A percentile compares a stretch with the other conserved stretches of the same genome.
Evolutionary conservation across 2,329 filamentous ascomycete species (phyloP).

Genomic region (Bimuria novae-zelandiae): DNA sequence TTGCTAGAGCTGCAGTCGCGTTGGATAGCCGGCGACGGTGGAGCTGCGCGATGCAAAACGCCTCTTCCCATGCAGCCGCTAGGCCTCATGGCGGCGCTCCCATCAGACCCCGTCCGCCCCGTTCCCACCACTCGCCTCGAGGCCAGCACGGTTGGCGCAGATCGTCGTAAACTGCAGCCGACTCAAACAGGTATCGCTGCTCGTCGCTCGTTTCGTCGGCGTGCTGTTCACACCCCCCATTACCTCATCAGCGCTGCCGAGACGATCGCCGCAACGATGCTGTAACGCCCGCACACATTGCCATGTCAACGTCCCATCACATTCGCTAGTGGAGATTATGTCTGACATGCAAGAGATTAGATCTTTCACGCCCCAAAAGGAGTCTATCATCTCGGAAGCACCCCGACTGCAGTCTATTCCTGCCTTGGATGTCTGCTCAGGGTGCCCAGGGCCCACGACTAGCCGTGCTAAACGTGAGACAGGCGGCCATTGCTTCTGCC

Average conservation of each 20-base stretch:
- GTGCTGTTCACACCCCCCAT: constrained; percentile 23
- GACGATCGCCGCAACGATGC: constrained; percentile 14
- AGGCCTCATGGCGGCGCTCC: constrained; percentile 29
- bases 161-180: constrained; percentile 34
- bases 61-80: constrained; percentile 23
- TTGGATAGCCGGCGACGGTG: constrained; percentile 27
- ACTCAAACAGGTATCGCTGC: constrained; percentile 32
- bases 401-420: constrained; percentile 11
- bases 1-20: constrained; percentile 16
- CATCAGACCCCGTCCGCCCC: constrained; percentile 26
- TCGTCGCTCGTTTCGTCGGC: constrained; percentile 29
- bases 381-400: constrained; percentile 15
- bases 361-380: constrained; percentile 19
- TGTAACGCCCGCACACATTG: constrained; percentile 21
- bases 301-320: constrained; percentile 39
- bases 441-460: not conserved
- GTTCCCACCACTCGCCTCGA: constrained; percentile 29
- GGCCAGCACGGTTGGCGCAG: constrained; percentile 32
- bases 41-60: constrained; percentile 30
- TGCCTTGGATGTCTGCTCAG: constrained; percentile 9
- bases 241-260: constrained; percentile 27
- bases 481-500: constrained; percentile 24
- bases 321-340: constrained; percentile 21
- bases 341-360: constrained; percentile 29
- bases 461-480: constrained; percentile 22